Conservation (phyloP, 352 stramenopile genomes). For the Phytophthora meadii region DNA sequence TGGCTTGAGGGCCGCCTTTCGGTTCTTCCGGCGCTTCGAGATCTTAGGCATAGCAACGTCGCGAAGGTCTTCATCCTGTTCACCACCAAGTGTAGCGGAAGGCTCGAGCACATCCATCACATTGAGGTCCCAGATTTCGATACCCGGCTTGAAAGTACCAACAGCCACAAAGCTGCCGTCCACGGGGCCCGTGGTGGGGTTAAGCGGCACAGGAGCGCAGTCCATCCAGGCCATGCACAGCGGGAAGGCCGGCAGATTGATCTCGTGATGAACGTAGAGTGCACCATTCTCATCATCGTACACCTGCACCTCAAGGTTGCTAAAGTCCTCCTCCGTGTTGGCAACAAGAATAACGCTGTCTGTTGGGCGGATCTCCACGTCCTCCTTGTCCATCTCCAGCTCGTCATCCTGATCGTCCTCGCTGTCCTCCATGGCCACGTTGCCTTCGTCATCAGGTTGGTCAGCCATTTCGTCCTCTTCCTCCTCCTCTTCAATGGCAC, state of each 20-base stretch:
- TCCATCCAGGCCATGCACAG: slow-evolving; percentile 98
- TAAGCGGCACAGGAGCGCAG: slow-evolving; percentile 73
- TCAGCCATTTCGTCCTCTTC: slow-evolving; percentile 30
- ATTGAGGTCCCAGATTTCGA: slow-evolving; percentile 99
- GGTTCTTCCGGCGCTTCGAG: slow-evolving; percentile 80
- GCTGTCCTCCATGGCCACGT: slow-evolving; percentile 61
- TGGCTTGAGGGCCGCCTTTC: slow-evolving; percentile 77
- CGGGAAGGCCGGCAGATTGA: slow-evolving; percentile 98
- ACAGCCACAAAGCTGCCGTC: slow-evolving; percentile 98
- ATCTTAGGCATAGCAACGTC: slow-evolving; percentile 83
- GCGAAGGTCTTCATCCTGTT: slow-evolving; percentile 84
- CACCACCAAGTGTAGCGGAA: slow-evolving; percentile 93
- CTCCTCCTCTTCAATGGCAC: slow-evolving; percentile 52
- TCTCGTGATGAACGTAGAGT: slow-evolving; percentile 99
- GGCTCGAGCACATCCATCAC: slow-evolving; percentile 99
- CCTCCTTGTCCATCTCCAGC: slow-evolving; percentile 85
- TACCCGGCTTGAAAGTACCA: slow-evolving; percentile 99
- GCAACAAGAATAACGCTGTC: slow-evolving; percentile 97
- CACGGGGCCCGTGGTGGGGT: slow-evolving; percentile 68
- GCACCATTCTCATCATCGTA: slow-evolving; percentile 97
- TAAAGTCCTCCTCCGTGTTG: slow-evolving; percentile 99
- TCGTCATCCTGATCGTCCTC: slow-evolving; percentile 77
- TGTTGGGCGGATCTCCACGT: slow-evolving; percentile 93
- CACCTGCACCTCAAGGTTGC: slow-evolving; percentile 98
- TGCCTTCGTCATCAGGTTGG: slow-evolving; percentile 49